Percentiles rank a stretch among this genome's conserved stretches.
These are phyloP conservation scores for Triticum monococcum DNA, from an alignment of 176 grass and related monocot genomes.

Conservation along the genomic window DNA sequence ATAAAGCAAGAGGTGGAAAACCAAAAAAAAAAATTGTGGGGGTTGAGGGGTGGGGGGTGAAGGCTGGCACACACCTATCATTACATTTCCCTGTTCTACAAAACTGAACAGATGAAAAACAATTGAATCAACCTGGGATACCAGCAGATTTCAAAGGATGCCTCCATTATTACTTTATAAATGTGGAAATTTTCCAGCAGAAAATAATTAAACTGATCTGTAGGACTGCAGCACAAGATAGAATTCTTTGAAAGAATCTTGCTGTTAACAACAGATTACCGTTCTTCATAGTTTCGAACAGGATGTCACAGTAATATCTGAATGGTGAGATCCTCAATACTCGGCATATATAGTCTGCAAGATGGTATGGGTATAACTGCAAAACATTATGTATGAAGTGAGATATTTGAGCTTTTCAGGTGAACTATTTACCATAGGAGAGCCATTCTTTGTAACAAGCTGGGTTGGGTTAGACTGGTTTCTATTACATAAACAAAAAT, in stretches of 20 bases:
- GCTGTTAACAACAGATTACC: constrained; percentile 52
- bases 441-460: background rate
- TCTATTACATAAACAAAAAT: background rate
- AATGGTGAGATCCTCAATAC: constrained; percentile 85
- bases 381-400: constrained; percentile 36
- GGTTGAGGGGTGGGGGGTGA: no score
- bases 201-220: constrained; percentile 4
- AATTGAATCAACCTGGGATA: background rate
- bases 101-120: background rate
- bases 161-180: background rate
- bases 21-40: no score
- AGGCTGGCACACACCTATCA: no score
- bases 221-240: constrained; percentile 8
- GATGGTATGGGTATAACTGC: constrained; percentile 96
- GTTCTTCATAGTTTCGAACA: constrained; percentile 96
- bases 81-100: no score
- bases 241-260: constrained; percentile 7
- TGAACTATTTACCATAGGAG: constrained; percentile 16
- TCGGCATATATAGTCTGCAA: constrained; percentile 94
- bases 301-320: constrained; percentile 96
- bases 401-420: constrained; percentile 3
- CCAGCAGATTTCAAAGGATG: background rate
- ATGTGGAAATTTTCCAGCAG: constrained; percentile 7
- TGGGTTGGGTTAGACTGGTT: background rate
- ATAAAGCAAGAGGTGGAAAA: no score